Percentiles rank a stretch among this genome's conserved stretches.
These are phyloP conservation scores for Mycena crocata DNA, from an alignment of 768 basidiomycete genomes.

Conservation along the genomic window DNA sequence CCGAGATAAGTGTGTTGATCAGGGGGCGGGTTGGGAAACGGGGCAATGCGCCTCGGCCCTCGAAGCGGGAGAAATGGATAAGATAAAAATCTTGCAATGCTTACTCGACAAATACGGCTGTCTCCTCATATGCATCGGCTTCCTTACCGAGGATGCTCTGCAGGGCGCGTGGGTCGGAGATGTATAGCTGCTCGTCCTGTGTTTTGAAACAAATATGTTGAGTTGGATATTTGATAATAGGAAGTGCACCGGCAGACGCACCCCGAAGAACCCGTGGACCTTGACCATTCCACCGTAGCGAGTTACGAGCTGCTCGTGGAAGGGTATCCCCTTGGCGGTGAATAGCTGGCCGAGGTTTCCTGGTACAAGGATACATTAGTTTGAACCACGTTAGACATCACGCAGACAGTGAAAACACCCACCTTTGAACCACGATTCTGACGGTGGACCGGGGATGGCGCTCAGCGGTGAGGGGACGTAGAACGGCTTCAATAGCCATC, in stretches of 20 bases:
- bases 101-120: conserved; percentile 57
- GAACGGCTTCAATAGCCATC: background rate
- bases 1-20: no score
- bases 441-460: background rate
- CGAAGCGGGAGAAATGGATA: background rate
- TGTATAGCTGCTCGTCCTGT: conserved; percentile 64
- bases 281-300: conserved; percentile 57
- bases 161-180: conserved; percentile 61
- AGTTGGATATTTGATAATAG: background rate
- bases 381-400: background rate
- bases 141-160: conserved; percentile 62
- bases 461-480: background rate
- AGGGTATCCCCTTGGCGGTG: conserved; percentile 55
- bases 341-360: conserved; percentile 59
- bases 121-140: conserved; percentile 60
- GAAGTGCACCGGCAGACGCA: conserved; percentile 39
- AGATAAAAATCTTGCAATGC: conserved; percentile 21
- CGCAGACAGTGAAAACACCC: background rate
- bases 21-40: no score
- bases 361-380: conserved; percentile 20
- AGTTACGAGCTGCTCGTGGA: conserved; percentile 52
- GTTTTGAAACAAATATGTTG: background rate
- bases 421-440: background rate
- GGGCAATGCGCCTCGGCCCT: no score
- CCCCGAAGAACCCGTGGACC: conserved; percentile 61